Percentiles rank a stretch among this genome's conserved stretches.
Conservation (phyloP, 1,284 basidiomycete genomes). For the Malassezia cuniculi region DNA sequence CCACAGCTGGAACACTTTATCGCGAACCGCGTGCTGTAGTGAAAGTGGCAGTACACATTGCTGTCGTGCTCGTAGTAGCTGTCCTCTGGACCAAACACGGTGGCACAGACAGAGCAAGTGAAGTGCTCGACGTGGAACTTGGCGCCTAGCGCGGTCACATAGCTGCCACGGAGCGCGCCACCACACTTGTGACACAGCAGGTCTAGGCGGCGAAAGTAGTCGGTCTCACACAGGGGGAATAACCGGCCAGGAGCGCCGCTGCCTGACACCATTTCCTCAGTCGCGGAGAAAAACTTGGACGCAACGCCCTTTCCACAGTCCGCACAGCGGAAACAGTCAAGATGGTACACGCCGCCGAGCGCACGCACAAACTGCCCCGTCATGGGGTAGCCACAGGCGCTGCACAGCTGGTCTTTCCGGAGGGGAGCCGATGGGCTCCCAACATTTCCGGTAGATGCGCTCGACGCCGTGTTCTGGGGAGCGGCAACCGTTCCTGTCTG, state of each 20-base stretch:
- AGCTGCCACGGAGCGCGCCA: constrained; percentile 84
- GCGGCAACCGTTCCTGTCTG: no score
- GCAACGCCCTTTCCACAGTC: constrained; percentile 94
- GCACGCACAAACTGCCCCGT: constrained; percentile 93
- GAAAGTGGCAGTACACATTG: constrained; percentile 63
- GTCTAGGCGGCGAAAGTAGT: constrained; percentile 90
- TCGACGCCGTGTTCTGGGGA: no score
- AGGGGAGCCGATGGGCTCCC: no score
- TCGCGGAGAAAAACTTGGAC: constrained; percentile 84
- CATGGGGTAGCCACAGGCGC: constrained; percentile 48
- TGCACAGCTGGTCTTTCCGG: constrained; percentile 29
- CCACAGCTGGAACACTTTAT: constrained; percentile 96
- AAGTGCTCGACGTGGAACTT: constrained; percentile 99
- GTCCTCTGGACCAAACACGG: constrained; percentile 91
- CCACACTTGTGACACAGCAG: constrained; percentile 93
- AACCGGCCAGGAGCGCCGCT: constrained; percentile 21
- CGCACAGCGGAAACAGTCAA: constrained; percentile 84
- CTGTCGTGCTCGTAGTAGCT: constrained; percentile 97
- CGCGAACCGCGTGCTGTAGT: constrained; percentile 95
- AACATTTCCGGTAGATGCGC: no score
- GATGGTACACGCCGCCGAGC: constrained; percentile 80
- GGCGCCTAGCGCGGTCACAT: constrained; percentile 97
- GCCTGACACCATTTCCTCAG: constrained; percentile 57
- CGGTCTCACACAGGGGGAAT: constrained; percentile 63
- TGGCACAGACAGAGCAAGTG: constrained; percentile 90